Evolutionary conservation across 139 green algal genomes (phyloP), one percentile per base, ranked within the genome.

Genomic region (Tetraselmis chui): DNA sequence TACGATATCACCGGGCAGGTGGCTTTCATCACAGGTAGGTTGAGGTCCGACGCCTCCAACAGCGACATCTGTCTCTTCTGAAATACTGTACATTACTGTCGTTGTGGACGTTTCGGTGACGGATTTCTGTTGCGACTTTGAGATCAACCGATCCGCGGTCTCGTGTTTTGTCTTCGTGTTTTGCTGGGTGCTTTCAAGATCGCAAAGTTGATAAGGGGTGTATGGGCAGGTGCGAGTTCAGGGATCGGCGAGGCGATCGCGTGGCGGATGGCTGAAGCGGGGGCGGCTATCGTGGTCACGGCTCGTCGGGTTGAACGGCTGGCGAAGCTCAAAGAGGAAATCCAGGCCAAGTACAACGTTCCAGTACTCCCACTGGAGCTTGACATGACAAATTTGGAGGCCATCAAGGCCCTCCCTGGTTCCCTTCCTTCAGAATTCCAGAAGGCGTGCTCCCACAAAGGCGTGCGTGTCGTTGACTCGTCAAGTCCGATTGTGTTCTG

Each of bases 201-300:
- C 58, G n/a, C 28, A 23, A 27, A 30, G 2, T 83, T 18, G 24
- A 77, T 32, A 59, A n/a, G 27, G 2, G 24, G 2, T 77, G 28
- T n/a, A n/a, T n/a, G n/a, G n/a, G 11, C 83, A 90, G 92, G 91
- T 32, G 93, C 93, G 28, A 92, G 87, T 78, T 83, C 81, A 25
- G 93, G 92, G 32, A 93, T 96, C 78, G 93, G 93, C 0, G 90
- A 94, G 81, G 92, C 92, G 0, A 90, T 84, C 31, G 93, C 93
- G 0, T 89, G 85, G 83, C 85, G 90, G 0, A 89, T 96, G 32
- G 93, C 93, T 30, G 92, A 94, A 30, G 89, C 87, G 0, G 90
- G 91, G 22, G 93, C 87, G 84, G 88, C 85, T 26, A 86, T 97
- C 1, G 78, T 97, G 18, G 78, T 96, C n/a, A 79, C 93, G 0